These are phyloP conservation scores for Luvunga scandens DNA, from an alignment of 345 rosid species.

Conservation along the genomic window DNA sequence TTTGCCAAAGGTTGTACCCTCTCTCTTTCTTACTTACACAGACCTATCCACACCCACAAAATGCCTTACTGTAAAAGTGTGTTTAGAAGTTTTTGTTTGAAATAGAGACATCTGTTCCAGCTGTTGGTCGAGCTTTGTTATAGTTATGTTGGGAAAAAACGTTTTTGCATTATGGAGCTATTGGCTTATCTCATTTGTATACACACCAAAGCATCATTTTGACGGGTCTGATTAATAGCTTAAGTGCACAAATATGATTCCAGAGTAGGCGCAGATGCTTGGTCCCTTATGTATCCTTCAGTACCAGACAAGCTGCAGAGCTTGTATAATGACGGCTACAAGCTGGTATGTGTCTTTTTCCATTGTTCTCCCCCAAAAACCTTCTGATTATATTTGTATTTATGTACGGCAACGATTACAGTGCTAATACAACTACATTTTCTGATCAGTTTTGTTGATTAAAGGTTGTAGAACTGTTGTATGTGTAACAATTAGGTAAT, in stretches of 20 bases:
- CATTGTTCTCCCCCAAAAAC: not conserved
- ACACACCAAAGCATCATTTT: not conserved
- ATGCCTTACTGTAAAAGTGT: not conserved
- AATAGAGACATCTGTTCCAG: not conserved
- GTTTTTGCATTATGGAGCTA: not conserved
- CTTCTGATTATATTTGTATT: not conserved
- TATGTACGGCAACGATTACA: not conserved
- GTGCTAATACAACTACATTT: not conserved
- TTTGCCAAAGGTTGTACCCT: not conserved
- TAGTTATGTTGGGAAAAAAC: not conserved
- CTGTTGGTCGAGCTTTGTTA: not conserved
- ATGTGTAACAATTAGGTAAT: slow-evolving; percentile 53
- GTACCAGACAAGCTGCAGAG: slow-evolving; percentile 75
- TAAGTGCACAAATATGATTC: slow-evolving; percentile 14
- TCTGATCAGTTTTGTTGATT: not conserved
- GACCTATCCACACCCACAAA: not conserved
- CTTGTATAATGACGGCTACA: slow-evolving; percentile 79
- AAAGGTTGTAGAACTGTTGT: not conserved
- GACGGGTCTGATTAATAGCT: not conserved
- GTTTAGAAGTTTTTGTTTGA: not conserved
- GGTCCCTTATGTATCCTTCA: slow-evolving; percentile 93
- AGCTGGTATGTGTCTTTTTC: slow-evolving; percentile 57
- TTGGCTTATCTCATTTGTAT: not conserved
- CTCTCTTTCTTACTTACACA: not conserved
- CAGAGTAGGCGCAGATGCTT: slow-evolving; percentile 89